phyloP scores from a whole-genome alignment of 176 grass and related monocot species.

The Carex kokanica region DNA sequence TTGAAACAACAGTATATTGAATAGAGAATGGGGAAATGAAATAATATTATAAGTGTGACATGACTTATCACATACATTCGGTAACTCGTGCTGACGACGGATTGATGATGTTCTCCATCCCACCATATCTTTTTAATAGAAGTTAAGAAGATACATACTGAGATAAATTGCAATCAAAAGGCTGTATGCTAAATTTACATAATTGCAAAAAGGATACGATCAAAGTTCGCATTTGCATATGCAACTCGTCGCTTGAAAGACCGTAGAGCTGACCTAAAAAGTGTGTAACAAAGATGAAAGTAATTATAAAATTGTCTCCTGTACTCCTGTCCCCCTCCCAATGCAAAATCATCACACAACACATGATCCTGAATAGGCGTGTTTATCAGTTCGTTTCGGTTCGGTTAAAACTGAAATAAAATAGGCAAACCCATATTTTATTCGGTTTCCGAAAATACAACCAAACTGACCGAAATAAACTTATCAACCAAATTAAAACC shows the following conservation, averaged over 20 bases:
- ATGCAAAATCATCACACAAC: background rate
- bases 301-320: background rate
- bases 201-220: slow-evolving; percentile 68
- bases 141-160: slow-evolving; percentile 51
- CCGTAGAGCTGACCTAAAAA: slow-evolving; percentile 71
- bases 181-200: slow-evolving; percentile 13
- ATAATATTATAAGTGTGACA: slow-evolving; percentile 23
- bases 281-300: slow-evolving; percentile 28
- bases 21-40: slow-evolving; percentile 16
- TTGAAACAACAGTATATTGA: slow-evolving; percentile 12
- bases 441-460: too few species aligned
- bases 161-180: slow-evolving; percentile 11
- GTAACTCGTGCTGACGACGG: slow-evolving; percentile 85
- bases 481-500: too few species aligned
- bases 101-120: slow-evolving; percentile 99
- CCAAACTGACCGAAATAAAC: too few species aligned
- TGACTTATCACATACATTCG: slow-evolving; percentile 54
- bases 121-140: slow-evolving; percentile 78
- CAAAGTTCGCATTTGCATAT: slow-evolving; percentile 99
- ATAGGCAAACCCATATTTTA: too few species aligned
- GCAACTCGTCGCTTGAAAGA: slow-evolving; percentile 90
- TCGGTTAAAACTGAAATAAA: too few species aligned
- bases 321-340: background rate
- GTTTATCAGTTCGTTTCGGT: too few species aligned
- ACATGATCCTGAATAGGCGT: background rate